Evolutionary conservation across 208 protist genomes (phyloP).

Genomic region (Trypanosoma congolense): DNA sequence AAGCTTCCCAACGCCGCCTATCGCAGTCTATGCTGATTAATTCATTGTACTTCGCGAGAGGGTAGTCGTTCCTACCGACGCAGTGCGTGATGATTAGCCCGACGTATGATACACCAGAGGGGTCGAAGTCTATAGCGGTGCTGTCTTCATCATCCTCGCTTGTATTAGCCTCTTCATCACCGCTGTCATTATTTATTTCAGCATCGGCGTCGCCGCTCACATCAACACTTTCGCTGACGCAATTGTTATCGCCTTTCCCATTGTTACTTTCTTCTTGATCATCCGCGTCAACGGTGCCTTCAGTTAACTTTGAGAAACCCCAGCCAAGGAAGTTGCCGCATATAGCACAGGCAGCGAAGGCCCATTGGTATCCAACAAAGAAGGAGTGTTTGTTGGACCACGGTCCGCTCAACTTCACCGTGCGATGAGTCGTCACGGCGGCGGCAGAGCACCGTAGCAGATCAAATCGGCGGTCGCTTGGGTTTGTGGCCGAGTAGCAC

Average conservation of each 20-base stretch:
- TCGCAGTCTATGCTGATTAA: neutral
- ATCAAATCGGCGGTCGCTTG: constrained; percentile 58
- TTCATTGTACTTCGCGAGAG: constrained; percentile 8
- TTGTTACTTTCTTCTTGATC: neutral
- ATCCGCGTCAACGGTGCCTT: neutral
- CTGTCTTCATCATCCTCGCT: neutral
- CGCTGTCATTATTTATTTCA: neutral
- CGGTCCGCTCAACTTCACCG: constrained; percentile 18
- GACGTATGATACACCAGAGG: constrained; percentile 29
- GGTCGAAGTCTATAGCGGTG: neutral
- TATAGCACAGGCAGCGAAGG: constrained; percentile 39
- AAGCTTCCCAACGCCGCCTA: neutral
- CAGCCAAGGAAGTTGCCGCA: constrained; percentile 75
- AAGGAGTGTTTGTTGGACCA: constrained; percentile 77
- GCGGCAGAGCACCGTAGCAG: constrained; percentile 31
- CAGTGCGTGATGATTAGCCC: constrained; percentile 74
- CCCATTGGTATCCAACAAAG: constrained; percentile 75
- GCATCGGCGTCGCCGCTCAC: too few relatives aligned
- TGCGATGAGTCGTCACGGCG: constrained; percentile 1
- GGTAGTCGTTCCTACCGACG: constrained; percentile 41
- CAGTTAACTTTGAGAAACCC: constrained; percentile 39
- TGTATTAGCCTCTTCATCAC: neutral
- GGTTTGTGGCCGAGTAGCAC: constrained; percentile 82
- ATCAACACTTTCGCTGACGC: neutral
- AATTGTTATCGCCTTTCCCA: neutral